Evolutionary conservation across 345 rosid species (phyloP), one percentile per base, ranked within the genome.

Genomic region (Hibiscus trionum): DNA sequence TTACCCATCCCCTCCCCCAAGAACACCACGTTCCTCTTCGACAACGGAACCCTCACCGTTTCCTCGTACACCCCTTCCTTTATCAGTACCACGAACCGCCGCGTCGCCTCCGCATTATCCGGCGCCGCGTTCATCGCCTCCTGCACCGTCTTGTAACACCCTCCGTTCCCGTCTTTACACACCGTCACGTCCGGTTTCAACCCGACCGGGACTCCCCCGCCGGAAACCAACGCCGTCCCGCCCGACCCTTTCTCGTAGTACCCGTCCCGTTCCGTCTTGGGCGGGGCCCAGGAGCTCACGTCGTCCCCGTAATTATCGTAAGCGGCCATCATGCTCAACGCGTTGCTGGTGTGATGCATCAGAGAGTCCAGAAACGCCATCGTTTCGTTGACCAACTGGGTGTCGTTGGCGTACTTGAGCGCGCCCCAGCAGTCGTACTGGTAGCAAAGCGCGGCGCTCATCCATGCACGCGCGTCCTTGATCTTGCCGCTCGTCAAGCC

Each of bases 81-180:
- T 14, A 91, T 91, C 50, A 60, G 74, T n/a, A 94, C 85, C 73
- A 90, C 97, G 31, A 86, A 91, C 73, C 70, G 83, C 24, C 63
- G 60, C 1, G 15, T 31, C 72, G 24, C 4, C 2, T 3, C 21
- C 21, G 47, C 69, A 50, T 84, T 86, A 66, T 85, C 85, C 47
- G 98, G 96, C 12, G 96, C 95, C 11, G 86, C 88, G 31, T 90
- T 79, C 5, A 94, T 97, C 58, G 97, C 98, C 0, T 82, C 96
- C 73, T 88, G 95, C 66, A 94, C 90, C 80, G 85, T 85, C 74
- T 80, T 81, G 76, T 84, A 86, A 47, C 80, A 33, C 42, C 86
- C 78, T 17, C 59, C 77, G 4, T 79, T 72, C 7, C 82, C 87
- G 74, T 42, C 83, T 77, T 84, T 82, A 47, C 98, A 88, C 66